phyloP scores from a whole-genome alignment of 768 basidiomycete genomes.

The Hypholoma sublateritium region DNA sequence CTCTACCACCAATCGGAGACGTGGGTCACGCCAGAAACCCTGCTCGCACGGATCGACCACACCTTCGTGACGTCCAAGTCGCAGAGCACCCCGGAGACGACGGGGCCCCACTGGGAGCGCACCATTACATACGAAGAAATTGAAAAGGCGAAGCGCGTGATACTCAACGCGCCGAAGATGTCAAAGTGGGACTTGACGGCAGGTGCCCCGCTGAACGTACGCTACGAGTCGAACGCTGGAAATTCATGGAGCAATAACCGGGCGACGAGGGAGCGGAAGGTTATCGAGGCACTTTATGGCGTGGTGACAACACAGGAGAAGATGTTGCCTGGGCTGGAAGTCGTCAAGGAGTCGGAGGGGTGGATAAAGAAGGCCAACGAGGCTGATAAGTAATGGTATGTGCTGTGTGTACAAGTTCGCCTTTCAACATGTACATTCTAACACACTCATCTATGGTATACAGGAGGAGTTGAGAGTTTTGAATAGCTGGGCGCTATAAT shows the following conservation, averaged over 20 bases:
- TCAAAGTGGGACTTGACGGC: slow-evolving; percentile 32
- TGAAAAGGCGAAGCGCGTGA: slow-evolving; percentile 13
- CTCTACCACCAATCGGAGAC: slow-evolving; percentile 76
- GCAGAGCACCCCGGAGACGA: background rate
- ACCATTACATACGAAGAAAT: slow-evolving; percentile 16
- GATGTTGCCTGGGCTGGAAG: slow-evolving; percentile 45
- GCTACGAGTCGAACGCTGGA: background rate
- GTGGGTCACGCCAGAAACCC: slow-evolving; percentile 72
- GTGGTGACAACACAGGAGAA: slow-evolving; percentile 28
- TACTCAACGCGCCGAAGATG: slow-evolving; percentile 34
- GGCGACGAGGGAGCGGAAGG: slow-evolving; percentile 37
- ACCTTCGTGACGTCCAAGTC: slow-evolving; percentile 44
- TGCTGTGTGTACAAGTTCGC: background rate
- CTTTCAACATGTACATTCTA: background rate
- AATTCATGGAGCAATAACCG: slow-evolving; percentile 27
- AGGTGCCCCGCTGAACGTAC: background rate
- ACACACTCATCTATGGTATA: background rate
- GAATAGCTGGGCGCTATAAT: background rate
- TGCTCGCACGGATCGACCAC: slow-evolving; percentile 61
- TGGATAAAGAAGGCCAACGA: slow-evolving; percentile 14
- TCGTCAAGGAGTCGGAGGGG: slow-evolving; percentile 37
- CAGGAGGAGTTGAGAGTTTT: background rate
- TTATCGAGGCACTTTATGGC: slow-evolving; percentile 56
- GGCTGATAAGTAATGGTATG: slow-evolving; percentile 17
- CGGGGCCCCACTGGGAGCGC: background rate